Conservation (phyloP, 257 asterid species). For the Nicotiana tabacum region DNA sequence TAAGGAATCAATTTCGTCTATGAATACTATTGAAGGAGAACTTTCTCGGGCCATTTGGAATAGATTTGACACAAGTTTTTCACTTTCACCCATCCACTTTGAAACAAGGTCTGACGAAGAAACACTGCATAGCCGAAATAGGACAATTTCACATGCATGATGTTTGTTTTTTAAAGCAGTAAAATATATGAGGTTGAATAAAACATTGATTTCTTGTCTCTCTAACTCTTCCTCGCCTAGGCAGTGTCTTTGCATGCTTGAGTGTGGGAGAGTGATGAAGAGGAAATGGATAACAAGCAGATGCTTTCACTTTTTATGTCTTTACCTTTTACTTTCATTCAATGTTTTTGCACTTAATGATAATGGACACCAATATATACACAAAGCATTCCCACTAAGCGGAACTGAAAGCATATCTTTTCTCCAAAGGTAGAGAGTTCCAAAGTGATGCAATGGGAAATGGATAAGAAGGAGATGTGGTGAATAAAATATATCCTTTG, state of each 20-base stretch:
- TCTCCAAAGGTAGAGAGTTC: not conserved
- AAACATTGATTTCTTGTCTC: not conserved
- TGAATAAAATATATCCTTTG: not conserved
- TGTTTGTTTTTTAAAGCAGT: not conserved
- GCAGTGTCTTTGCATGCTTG: not conserved
- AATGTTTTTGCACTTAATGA: not conserved
- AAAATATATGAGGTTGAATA: not conserved
- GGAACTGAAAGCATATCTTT: not conserved
- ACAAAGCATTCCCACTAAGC: not conserved
- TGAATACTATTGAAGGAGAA: slow-evolving; percentile 62
- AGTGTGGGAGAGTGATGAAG: not conserved
- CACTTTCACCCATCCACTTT: slow-evolving; percentile 93
- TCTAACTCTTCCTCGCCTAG: not conserved
- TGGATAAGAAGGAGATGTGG: not conserved
- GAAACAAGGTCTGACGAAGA: slow-evolving; percentile 84
- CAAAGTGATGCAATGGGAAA: not conserved
- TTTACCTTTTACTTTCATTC: not conserved
- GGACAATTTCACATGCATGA: not conserved
- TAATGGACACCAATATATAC: not conserved
- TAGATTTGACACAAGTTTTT: slow-evolving; percentile 73
- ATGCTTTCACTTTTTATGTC: not conserved
- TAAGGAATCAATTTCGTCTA: slow-evolving; percentile 77
- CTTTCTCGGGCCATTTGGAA: slow-evolving; percentile 89
- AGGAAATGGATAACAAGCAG: not conserved
- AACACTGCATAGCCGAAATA: slow-evolving; percentile 32